Evolutionary conservation across 1,284 basidiomycete species (phyloP), one percentile per base, ranked within the genome.

Genomic region (Naganishia liquefaciens): DNA sequence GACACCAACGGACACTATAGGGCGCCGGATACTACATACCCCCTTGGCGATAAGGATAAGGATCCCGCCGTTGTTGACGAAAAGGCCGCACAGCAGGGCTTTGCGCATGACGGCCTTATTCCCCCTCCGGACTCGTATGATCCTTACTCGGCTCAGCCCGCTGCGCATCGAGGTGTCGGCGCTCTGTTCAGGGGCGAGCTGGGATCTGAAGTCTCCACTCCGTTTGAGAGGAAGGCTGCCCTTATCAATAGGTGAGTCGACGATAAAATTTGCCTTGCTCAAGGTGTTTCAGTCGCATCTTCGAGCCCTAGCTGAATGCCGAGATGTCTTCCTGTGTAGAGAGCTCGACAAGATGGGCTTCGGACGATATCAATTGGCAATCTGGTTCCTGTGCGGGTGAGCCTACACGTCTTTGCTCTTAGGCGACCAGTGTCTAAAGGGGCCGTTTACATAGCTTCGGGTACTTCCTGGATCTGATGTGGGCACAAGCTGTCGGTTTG

Each of bases 231-330:
- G 57, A 75, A 75, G 65, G 73, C 74, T 19, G 72, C 72, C 37
- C 58, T 75, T 28, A 71, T 75, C 68, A 75, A 75, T 63, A 68
- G 68, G 74, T 75, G 53, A 67, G 74, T 71, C 30, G n/a, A n/a
- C 6, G 27, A 50, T 13, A 23, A 10, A 17, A 39, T 11, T 9
- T 52, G 43, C 13, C 13, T 5, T 6, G 7, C 13, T 37, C 3
- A 13, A 13, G 10, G 6, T 5, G 33, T 37, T 37, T 9, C 9
- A 37, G 33, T 37, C 33, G 7, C 9, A 37, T 33, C 9, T 37
- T 1, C 7, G 33, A 37, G 33, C 33, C 53, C 3, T 17, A 27
- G 40, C 21, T 21, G 23, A 25, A 2, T 47, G 43, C 39, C 21
- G 21, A 17, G 6, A 37, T 25, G 13, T 17, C 21, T 46, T 25